These are phyloP conservation scores for Lipomyces chichibuensis DNA, from an alignment of 805 yeast genomes.

Conservation along the genomic window DNA sequence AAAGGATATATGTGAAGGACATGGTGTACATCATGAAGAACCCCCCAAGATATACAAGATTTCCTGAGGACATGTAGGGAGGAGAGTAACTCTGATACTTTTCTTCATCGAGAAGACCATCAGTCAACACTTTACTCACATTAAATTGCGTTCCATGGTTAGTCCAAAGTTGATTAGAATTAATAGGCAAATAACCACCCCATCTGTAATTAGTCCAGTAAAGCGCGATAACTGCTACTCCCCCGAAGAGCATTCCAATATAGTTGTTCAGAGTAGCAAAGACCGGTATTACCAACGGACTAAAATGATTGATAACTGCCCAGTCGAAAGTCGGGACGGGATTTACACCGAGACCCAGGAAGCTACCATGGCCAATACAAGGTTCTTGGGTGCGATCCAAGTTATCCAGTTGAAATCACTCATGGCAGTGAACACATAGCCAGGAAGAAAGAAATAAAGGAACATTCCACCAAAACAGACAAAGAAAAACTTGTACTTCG, in stretches of 20 bases:
- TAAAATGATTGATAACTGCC: conserved; percentile 44
- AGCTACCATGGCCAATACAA: conserved; percentile 58
- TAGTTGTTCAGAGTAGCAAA: conserved; percentile 44
- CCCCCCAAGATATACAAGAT: conserved; percentile 60
- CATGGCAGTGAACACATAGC: conserved; percentile 61
- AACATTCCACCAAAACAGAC: conserved; percentile 50
- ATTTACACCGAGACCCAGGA: conserved; percentile 55
- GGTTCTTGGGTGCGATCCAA: conserved; percentile 45
- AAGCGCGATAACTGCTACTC: conserved; percentile 40
- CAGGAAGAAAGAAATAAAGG: conserved; percentile 69
- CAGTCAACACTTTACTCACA: conserved; percentile 50
- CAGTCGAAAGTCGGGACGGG: conserved; percentile 48
- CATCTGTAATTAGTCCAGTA: conserved; percentile 54
- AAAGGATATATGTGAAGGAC: conserved; percentile 49
- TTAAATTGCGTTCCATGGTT: conserved; percentile 52
- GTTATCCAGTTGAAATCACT: conserved; percentile 63
- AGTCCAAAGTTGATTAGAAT: conserved; percentile 47
- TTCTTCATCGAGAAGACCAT: conserved; percentile 48
- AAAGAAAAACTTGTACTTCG: conserved; percentile 55
- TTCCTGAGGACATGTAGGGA: conserved; percentile 68
- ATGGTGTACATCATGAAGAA: conserved; percentile 61
- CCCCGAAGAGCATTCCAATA: conserved; percentile 46
- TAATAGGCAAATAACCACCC: conserved; percentile 56
- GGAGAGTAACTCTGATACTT: conserved; percentile 61
- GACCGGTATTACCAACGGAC: conserved; percentile 50